A percentile compares a stretch with the other conserved stretches of the same genome.
Evolutionary conservation across 768 basidiomycete genomes (phyloP).

Genomic region (Hygrophorus pudorinus): DNA sequence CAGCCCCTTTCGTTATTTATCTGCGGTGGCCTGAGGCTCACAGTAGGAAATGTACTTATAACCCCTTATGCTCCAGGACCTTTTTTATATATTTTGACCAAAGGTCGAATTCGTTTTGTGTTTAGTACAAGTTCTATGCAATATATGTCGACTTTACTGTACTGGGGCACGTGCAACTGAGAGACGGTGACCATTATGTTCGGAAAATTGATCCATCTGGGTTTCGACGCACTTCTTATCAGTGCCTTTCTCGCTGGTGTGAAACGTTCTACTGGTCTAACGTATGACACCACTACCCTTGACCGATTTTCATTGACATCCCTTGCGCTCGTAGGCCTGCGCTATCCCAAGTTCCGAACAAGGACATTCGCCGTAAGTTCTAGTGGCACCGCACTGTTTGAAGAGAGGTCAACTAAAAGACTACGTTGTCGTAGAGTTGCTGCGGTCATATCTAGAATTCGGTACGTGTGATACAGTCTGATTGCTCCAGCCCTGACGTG

Average conservation of each 20-base stretch:
- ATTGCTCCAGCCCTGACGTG: constrained; percentile 5
- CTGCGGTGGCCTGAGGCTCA: too few species aligned
- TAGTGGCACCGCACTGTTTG: constrained; percentile 2
- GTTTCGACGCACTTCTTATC: constrained; percentile 70
- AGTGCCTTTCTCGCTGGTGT: constrained; percentile 80
- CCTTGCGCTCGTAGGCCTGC: constrained; percentile 59
- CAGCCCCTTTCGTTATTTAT: too few species aligned
- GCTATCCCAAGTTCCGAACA: constrained; percentile 71
- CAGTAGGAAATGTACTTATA: too few species aligned
- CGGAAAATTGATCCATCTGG: constrained; percentile 42
- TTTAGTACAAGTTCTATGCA: too few species aligned
- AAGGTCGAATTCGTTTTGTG: too few species aligned
- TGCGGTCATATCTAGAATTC: constrained; percentile 71
- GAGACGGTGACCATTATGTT: constrained; percentile 4
- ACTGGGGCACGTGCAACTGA: too few species aligned
- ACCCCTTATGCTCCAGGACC: too few species aligned
- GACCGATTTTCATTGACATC: neutral
- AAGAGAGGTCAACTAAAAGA: neutral
- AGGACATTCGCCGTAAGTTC: constrained; percentile 75
- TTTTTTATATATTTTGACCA: too few species aligned
- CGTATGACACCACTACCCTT: constrained; percentile 38
- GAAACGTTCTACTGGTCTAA: constrained; percentile 73
- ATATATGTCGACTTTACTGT: too few species aligned
- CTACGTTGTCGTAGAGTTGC: constrained; percentile 38
- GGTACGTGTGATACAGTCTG: constrained; percentile 35